phyloP scores from a whole-genome alignment of 75 land plant species.

The Pseudotsuga menziesii region DNA sequence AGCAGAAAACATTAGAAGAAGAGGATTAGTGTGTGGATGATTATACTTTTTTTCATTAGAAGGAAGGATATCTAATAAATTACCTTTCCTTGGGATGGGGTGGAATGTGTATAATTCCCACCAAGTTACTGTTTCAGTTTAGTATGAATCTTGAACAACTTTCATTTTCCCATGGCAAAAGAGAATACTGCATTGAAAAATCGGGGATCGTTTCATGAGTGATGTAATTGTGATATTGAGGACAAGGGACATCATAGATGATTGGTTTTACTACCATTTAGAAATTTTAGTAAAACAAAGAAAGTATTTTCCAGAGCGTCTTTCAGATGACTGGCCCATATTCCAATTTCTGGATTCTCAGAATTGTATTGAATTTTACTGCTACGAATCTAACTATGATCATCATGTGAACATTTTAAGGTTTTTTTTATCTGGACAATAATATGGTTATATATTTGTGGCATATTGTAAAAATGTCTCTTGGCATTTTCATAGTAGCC shows the following conservation, averaged over 20 bases:
- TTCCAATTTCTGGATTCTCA: constrained; percentile 23
- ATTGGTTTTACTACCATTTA: constrained; percentile 53
- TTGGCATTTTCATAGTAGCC: constrained; percentile 53
- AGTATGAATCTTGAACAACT: too few species aligned
- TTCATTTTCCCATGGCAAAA: constrained; percentile 16
- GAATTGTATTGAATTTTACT: constrained; percentile 40
- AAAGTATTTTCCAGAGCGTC: constrained; percentile 43
- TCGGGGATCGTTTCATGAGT: constrained; percentile 50
- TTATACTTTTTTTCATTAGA: too few species aligned
- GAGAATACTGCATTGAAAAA: constrained; percentile 10
- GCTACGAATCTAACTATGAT: constrained; percentile 36
- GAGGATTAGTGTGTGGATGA: too few species aligned
- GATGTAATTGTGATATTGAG: constrained; percentile 47
- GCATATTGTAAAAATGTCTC: constrained; percentile 49
- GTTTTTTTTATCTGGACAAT: constrained; percentile 35
- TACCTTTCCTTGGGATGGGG: too few species aligned
- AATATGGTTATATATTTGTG: constrained; percentile 33
- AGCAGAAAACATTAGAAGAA: too few species aligned
- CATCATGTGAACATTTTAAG: constrained; percentile 53
- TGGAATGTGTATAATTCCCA: too few species aligned
- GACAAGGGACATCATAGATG: constrained; percentile 37
- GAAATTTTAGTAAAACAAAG: constrained; percentile 37
- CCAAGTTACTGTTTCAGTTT: too few species aligned
- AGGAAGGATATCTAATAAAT: too few species aligned
- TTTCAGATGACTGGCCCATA: constrained; percentile 27